Evolutionary conservation across 1,284 basidiomycete species (phyloP), one percentile per base, ranked within the genome.

Genomic region (Clitocybe nebularis): DNA sequence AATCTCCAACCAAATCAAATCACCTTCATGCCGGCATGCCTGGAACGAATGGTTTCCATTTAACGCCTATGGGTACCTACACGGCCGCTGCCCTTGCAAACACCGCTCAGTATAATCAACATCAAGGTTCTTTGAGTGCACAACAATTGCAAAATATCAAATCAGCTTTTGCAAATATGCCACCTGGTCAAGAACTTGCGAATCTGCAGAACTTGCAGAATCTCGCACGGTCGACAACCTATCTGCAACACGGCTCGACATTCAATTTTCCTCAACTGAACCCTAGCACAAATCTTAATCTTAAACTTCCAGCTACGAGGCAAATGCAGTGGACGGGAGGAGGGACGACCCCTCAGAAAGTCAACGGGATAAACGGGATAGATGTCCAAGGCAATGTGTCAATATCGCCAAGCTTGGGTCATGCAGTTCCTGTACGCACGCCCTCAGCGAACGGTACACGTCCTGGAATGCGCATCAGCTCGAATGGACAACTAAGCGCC

Each of bases 121-220:
- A 49, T 1, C 63, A 64, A 47, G 60, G 59, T 24, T 54, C 57
- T 4, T 50, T 81, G 32, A 75, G 63, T 19, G 40, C 62, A 10
- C 79, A 81, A 46, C 78, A 81, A 52, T 64, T 81, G 59, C 74
- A 79, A 55, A 69, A 63, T 39, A 51, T 80, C 32, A 79, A 80
- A 58, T 60, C 70, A 3, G 71, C 68, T 1, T 72, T 78, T 43
- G 69, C 67, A 0, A 66, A 58, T 29, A 56, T 64, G 35, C 53
- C 67, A 13, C 56, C 66, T 36, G 55, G 60, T 17, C 65, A 68
- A 33, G 73, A 77, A 37, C 53, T 68, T 20, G 54, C 56, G 30
- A 51, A 55, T 6, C 52, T 71, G 39, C 69, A 70, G 47, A 53
- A 37, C n/a, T 36, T 45, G 22, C 44, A 43, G n/a, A 34, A 34